These are phyloP conservation scores for Ulota crispa DNA, from an alignment of 225 moss, liverwort and hornwort genomes.

Conservation along the genomic window DNA sequence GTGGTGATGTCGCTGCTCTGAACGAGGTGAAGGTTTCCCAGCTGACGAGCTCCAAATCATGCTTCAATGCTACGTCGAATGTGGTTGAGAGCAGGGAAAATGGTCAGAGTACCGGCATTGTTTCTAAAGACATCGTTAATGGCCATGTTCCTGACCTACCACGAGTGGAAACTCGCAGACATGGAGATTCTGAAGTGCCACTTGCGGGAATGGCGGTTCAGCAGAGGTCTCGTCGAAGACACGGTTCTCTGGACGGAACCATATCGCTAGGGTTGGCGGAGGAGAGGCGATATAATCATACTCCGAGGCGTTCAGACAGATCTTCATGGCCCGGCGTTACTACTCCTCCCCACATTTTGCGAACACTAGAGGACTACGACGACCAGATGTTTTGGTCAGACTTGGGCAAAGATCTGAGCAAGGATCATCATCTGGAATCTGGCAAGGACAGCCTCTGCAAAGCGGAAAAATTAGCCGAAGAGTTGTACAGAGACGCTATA, in stretches of 20 bases:
- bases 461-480: slow-evolving; percentile 47
- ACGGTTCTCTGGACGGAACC: slow-evolving; percentile 23
- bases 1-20: background rate
- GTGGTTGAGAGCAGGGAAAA: slow-evolving; percentile 13
- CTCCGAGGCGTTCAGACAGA: slow-evolving; percentile 24
- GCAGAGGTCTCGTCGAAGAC: slow-evolving; percentile 13
- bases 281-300: slow-evolving; percentile 17
- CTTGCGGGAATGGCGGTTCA: background rate
- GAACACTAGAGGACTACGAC: slow-evolving; percentile 38
- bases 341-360: slow-evolving; percentile 16
- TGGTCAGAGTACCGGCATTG: background rate
- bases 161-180: background rate
- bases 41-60: slow-evolving; percentile 14
- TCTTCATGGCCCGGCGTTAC: slow-evolving; percentile 32
- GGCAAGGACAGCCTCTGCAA: slow-evolving; percentile 22
- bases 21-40: background rate
- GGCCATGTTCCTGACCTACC: background rate
- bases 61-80: slow-evolving; percentile 10
- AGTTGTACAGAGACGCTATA: slow-evolving; percentile 47
- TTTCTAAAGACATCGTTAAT: background rate
- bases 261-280: slow-evolving; percentile 32
- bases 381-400: slow-evolving; percentile 52
- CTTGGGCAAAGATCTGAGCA: slow-evolving; percentile 11
- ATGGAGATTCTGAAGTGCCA: slow-evolving; percentile 3
- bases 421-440: background rate